Base-by-base conservation (phyloP, 1,139 yeast genomes). In the Candida sp. region DNA sequence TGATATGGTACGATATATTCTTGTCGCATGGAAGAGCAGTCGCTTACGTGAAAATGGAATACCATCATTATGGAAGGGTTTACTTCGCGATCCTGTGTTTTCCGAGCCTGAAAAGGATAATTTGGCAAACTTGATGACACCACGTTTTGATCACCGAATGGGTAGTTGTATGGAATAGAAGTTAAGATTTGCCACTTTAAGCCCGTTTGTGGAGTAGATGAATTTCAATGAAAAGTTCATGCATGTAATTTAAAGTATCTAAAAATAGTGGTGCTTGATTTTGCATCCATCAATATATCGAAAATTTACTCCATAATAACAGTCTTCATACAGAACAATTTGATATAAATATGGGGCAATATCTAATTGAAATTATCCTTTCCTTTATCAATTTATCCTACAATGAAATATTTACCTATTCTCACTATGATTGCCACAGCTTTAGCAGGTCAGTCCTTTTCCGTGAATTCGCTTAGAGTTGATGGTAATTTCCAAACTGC, bases 401-500 rank as follows among this genome's bases (percentile, higher is more conserved):
- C 11, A 7, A 25, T 45, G 48, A 33, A 41, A 40, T 43, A 38
- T n/a, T 40, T 34, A 11, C 37, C 52, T n/a, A 45, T 57, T 37
- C 45, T 57, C 23, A 52, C 61, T 21, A 33, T 54, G 25, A 49
- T 58, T 37, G 44, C 61, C 32, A 43, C 57, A 36, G 65, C 63
- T 22, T 43, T 54, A 32, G 65, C 66, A 27, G 59, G 60, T 22
- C 49, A 50, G 38, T 45, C 54, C 12, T 55, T 61, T 43, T 43
- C 50, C 21, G 49, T 58, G 29, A 38, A 60, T 33, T 48, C 57
- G 15, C 55, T 61, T 35, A 56, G 57, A 39, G 58, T 66, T 6
- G 68, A 64, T n/a, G 48, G 64, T n/a, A 40, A 42, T 4, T 57
- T 52, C 51, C 66, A 61, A 33, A 57, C 51, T 49, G 38, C 45